Base-by-base conservation (phyloP, 345 rosid species). In the Gossypium stocksii region DNA sequence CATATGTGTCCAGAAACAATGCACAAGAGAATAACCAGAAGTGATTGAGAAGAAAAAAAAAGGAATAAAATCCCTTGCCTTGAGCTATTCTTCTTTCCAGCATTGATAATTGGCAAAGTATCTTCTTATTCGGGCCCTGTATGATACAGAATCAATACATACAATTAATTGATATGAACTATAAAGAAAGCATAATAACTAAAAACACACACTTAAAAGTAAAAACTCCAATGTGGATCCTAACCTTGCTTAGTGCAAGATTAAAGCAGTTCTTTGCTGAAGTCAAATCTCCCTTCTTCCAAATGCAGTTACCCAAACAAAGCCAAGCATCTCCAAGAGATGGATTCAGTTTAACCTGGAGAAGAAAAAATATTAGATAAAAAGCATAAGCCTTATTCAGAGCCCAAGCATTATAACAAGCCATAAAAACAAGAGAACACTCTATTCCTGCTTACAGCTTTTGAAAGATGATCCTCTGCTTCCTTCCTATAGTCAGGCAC, bases 391-490 rank as follows among this genome's bases (percentile, higher is more conserved):
- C 67, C 51, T 46, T 46, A 45, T 45, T 22, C 25, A 27, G 13
- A 74, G 41, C 41, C 38, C 41, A 34, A 67, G 25, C 67, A 73
- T 63, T 48, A 46, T 17, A 59, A 53, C 73, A 78, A 12, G 71
- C 54, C 27, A 81, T 67, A 72, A 13, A 13, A 68, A 9, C 20
- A 52, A 13, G 74, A 41, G 2, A 58, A 61, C 14, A 63, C 51
- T 63, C 22, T 2, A 10, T 34, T 54, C 78, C 77, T 57, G 22
- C 87, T 81, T 73, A 90, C 94, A 74, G 94, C 89, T 86, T 90
- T 90, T 10, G 91, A 86, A 62, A 90, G 92, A 82, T 87, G 94
- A 77, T 88, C 94, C 81, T 90, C 94, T 11, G 94, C 94, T 78
- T 88, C 94, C 79, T 90, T 90, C 75, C 77, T 82, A 70, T 90